Conservation (phyloP, 768 basidiomycete species). For the Pulveroboletus frians region DNA sequence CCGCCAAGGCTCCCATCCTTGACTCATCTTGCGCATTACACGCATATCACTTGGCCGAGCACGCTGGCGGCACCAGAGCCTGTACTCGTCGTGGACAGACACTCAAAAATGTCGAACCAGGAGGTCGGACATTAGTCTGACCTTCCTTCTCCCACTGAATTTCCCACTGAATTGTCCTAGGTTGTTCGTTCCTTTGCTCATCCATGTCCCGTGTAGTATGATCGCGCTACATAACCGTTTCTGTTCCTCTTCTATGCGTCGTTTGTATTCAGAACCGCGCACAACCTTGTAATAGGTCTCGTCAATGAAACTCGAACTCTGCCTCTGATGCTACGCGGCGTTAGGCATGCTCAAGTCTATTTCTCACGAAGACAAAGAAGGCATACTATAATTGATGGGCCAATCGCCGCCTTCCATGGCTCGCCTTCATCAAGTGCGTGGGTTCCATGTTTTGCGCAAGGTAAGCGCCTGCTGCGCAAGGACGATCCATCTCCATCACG, state of each 20-base stretch:
- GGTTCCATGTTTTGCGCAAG: not conserved
- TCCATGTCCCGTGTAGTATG: not conserved
- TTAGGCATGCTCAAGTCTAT: not conserved
- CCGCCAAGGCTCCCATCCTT: not conserved
- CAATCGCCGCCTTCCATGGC: not conserved
- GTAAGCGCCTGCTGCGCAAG: constrained; percentile 5
- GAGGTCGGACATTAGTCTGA: not conserved
- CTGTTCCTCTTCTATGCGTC: not conserved
- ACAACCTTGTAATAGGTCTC: too few species aligned
- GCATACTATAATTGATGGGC: not conserved
- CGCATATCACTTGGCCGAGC: not conserved
- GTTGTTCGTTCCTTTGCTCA: not conserved
- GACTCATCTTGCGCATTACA: not conserved
- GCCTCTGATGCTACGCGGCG: not conserved
- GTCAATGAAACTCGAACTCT: not conserved
- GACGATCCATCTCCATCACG: too few species aligned
- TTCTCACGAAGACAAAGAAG: constrained; percentile 19
- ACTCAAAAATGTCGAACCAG: not conserved
- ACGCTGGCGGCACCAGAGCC: not conserved
- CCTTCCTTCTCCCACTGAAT: not conserved
- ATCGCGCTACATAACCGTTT: not conserved
- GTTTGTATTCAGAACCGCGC: not conserved
- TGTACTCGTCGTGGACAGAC: not conserved
- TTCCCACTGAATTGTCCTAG: too few species aligned
- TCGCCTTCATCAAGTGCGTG: constrained; percentile 1